phyloP scores from a whole-genome alignment of 1,284 basidiomycete species.

The Ustilago shanxiensis region DNA sequence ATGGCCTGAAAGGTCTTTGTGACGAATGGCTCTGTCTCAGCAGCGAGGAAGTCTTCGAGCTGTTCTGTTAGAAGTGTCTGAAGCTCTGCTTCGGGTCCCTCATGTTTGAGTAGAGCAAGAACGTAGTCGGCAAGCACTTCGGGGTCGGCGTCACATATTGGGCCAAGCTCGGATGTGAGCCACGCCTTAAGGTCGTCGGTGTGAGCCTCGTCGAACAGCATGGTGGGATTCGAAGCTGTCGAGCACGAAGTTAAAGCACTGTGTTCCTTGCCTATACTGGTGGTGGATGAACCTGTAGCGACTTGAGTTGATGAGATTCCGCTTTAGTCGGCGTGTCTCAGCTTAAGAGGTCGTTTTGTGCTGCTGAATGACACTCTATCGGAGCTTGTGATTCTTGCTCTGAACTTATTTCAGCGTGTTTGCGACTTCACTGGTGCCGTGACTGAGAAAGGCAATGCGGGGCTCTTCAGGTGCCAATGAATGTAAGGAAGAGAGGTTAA shows the following conservation, averaged over 20 bases:
- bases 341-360: neutral
- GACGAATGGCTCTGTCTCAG: slow-evolving; percentile 83
- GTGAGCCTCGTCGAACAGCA: slow-evolving; percentile 57
- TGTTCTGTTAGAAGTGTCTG: slow-evolving; percentile 81
- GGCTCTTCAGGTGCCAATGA: too few species aligned
- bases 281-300: neutral
- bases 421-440: neutral
- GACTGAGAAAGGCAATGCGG: neutral
- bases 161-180: slow-evolving; percentile 63
- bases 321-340: neutral
- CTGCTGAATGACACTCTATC: too few species aligned
- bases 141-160: slow-evolving; percentile 89
- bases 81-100: slow-evolving; percentile 84
- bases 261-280: neutral
- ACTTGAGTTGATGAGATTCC: neutral
- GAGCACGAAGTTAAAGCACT: neutral
- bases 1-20: slow-evolving; percentile 83
- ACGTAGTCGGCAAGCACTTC: slow-evolving; percentile 93
- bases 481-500: neutral
- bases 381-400: too few species aligned
- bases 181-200: slow-evolving; percentile 61
- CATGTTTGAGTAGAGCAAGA: slow-evolving; percentile 91
- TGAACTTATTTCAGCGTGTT: neutral
- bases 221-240: slow-evolving; percentile 1
- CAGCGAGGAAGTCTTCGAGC: slow-evolving; percentile 91